Evolutionary conservation across 768 basidiomycete species (phyloP), one percentile per base, ranked within the genome.

Genomic region (Naganishia kalamii): DNA sequence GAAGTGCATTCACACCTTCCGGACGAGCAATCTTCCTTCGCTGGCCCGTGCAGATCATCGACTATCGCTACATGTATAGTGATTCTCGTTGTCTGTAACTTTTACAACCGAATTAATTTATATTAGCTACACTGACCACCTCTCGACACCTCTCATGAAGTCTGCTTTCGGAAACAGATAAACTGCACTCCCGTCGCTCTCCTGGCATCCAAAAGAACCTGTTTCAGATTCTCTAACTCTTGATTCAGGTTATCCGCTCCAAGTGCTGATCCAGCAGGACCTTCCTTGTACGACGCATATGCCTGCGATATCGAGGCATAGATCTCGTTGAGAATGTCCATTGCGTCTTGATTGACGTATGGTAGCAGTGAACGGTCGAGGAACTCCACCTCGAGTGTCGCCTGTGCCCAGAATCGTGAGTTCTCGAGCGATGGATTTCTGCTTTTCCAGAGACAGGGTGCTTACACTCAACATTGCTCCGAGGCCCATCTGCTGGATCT

Each of bases 331-430:
- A 99, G 84, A 52, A 86, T 90, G 73, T 86, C 86, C 37, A 88
- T 88, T 15, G 94, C 90, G 7, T 82, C 73, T 1, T 86, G 81
- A 17, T 89, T 76, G 61, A 97, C 88, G 75, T 94, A 93, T 70
- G 89, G 87, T 32, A 87, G 85, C 44, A 99, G 81, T 6, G 90
- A 92, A 80, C 98, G 96, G 78, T 99, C 94, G 82, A 98, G 87
- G 81, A 98, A 98, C 80, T 98, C 96, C 70, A 98, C 96, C 78
- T 98, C 94, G 29, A 99, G 86, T 4, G 96, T 98, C 15, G 96
- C 96, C 92, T 97, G 75, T 21, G n/a, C n/a, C n/a, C n/a, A n/a
- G n/a, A n/a, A n/a, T n/a, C n/a, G n/a, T n/a, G n/a, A n/a, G n/a
- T n/a, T n/a, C n/a, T n/a, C n/a, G n/a, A n/a, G n/a, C n/a, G n/a